Evolutionary conservation across 257 asterid genomes (phyloP), one percentile per base, ranked within the genome.

Genomic region (Plantago major): DNA sequence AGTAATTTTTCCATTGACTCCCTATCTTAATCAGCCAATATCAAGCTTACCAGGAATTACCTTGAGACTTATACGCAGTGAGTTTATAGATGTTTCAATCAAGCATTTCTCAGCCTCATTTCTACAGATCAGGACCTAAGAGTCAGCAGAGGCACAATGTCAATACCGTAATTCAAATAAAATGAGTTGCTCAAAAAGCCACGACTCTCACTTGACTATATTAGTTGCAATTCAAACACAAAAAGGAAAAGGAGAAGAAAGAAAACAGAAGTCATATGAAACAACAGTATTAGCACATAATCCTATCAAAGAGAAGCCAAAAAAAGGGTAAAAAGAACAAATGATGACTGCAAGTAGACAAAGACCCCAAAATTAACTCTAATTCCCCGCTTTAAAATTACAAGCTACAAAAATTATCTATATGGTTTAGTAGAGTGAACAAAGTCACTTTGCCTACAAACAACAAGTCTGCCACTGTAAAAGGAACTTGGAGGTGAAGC

Each of bases 11-110:
- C 40, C 40, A 33, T 33, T 33, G 40, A 33, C 40, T 33, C 40
- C 40, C 3, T 33, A 7, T 33, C 40, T 33, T 2, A 59, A 62
- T 42, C 38, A 55, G 71, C 43, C 40, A 33, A 28, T 38, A 8
- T 38, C 66, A 62, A 58, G 60, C 71, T 55, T 51, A 57, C 63
- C 46, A 28, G 63, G 56, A 59, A 76, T 63, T 79, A 93, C 99
- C 96, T 93, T 93, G 40, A 93, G 94, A 82, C 99, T 93, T 71
- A 93, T 85, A 30, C 97, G 89, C 72, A 93, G 70, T 46, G 99
- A 93, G 75, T 93, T 93, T 69, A 93, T 89, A 67, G 99, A 93
- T 56, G 99, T 87, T 71, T 93, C 99, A 69, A 93, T 89, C 95
- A 93, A 89, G 78, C 97, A 93, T 76, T 82, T 87, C 76, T 93